Conservation (phyloP, 176 grass and related monocot genomes). For the Carex cristatella region DNA sequence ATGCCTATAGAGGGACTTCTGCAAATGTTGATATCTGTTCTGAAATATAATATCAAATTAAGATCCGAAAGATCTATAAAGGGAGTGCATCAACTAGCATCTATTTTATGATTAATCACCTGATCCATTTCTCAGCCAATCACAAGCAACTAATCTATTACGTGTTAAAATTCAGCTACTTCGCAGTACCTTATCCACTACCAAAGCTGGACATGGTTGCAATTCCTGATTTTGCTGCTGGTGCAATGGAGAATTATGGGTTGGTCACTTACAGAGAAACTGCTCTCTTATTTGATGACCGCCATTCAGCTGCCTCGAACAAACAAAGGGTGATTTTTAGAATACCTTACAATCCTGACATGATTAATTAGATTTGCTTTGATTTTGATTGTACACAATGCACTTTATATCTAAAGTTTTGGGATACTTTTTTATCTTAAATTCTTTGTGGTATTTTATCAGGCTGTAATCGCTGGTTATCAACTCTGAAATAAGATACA, state of each 20-base stretch:
- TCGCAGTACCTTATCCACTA: slow-evolving; percentile 72
- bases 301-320: slow-evolving; percentile 76
- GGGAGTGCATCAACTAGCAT: not conserved
- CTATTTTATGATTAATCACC: not conserved
- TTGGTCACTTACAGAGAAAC: slow-evolving; percentile 92
- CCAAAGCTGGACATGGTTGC: slow-evolving; percentile 99
- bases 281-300: slow-evolving; percentile 73
- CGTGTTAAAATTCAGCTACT: slow-evolving; percentile 52
- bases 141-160: not conserved
- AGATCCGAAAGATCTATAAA: not conserved
- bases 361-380: not conserved
- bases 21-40: not conserved
- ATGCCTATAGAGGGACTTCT: not conserved
- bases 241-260: slow-evolving; percentile 96
- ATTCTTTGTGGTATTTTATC: not conserved
- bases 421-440: not conserved
- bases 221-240: slow-evolving; percentile 76
- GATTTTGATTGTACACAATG: not conserved
- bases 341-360: not conserved
- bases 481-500: not conserved
- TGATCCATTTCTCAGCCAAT: not conserved
- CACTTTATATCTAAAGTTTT: not conserved
- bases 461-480: not conserved
- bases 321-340: slow-evolving; percentile 59
- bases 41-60: not conserved